Evolutionary conservation across 2,329 filamentous ascomycete genomes (phyloP).

Genomic region (Pezicula radicicola): DNA sequence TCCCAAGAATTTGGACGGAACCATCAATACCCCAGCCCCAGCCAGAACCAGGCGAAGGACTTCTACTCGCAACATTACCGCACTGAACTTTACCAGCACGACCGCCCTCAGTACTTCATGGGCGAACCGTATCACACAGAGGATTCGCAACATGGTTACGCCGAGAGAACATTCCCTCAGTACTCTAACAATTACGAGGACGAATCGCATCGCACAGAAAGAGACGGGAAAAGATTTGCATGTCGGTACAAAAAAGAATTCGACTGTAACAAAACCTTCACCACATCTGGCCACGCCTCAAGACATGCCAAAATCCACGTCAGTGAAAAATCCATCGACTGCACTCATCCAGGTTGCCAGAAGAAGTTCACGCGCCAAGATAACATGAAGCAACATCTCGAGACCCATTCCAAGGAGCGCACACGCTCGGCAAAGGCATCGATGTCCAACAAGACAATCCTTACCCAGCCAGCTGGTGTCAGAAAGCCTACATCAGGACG

Average conservation of each 20-base stretch:
- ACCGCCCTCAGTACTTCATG: slow-evolving; percentile 21
- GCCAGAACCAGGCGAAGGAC: slow-evolving; percentile 32
- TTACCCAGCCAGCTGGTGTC: slow-evolving; percentile 22
- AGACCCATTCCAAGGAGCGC: slow-evolving; percentile 68
- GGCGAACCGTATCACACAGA: background rate
- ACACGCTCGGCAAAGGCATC: slow-evolving; percentile 23
- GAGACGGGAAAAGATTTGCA: slow-evolving; percentile 60
- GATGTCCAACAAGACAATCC: slow-evolving; percentile 28
- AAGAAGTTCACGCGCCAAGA: slow-evolving; percentile 81
- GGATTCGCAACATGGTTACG: background rate
- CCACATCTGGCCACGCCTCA: slow-evolving; percentile 81
- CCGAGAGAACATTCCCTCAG: too few relatives aligned
- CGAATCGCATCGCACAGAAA: slow-evolving; percentile 14
- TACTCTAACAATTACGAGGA: slow-evolving; percentile 10
- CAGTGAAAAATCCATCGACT: slow-evolving; percentile 72
- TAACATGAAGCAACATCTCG: slow-evolving; percentile 84
- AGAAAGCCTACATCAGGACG: slow-evolving; percentile 23
- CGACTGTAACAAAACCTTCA: slow-evolving; percentile 76
- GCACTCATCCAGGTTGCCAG: slow-evolving; percentile 65
- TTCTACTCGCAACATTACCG: background rate
- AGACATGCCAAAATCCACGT: slow-evolving; percentile 83
- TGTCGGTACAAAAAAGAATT: slow-evolving; percentile 71
- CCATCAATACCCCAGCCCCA: slow-evolving; percentile 15
- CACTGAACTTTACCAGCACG: slow-evolving; percentile 18
- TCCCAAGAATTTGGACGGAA: slow-evolving; percentile 38